Evolutionary conservation across 176 grass and related monocot genomes (phyloP).

Genomic region (Rhynchospora pubera): DNA sequence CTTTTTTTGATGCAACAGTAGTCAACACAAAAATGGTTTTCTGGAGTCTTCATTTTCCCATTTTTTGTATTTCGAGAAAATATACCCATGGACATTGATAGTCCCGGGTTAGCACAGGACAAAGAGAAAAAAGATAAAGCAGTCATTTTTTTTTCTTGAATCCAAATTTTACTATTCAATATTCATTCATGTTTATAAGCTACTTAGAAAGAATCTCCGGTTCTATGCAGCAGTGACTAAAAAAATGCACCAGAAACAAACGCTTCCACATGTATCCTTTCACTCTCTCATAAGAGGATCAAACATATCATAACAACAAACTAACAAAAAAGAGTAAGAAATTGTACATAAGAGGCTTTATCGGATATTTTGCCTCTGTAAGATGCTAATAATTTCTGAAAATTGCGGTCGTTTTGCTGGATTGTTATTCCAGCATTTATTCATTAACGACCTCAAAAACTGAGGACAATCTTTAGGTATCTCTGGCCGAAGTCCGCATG

Average conservation of each 20-base stretch:
- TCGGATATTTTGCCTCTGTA: constrained; percentile 73
- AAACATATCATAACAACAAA: constrained; percentile 37
- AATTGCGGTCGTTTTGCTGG: constrained; percentile 82
- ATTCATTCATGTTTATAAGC: constrained; percentile 5
- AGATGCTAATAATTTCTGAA: constrained; percentile 61
- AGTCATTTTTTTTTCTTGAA: neutral
- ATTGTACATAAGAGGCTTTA: constrained; percentile 25
- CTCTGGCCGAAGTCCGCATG: constrained; percentile 83
- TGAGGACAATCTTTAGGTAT: constrained; percentile 79
- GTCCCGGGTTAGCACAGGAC: neutral
- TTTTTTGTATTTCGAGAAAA: neutral
- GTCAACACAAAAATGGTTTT: neutral
- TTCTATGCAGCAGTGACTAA: constrained; percentile 10
- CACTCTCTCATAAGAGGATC: constrained; percentile 37
- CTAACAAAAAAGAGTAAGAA: constrained; percentile 26
- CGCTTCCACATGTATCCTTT: constrained; percentile 49
- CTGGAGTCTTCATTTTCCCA: neutral
- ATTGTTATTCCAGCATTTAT: constrained; percentile 76
- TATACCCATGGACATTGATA: neutral
- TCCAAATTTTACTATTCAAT: neutral
- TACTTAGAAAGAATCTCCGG: neutral
- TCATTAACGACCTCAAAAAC: constrained; percentile 73
- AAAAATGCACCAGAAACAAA: constrained; percentile 30
- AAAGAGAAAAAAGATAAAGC: neutral
- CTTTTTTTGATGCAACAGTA: neutral